Evolutionary conservation across 208 protist genomes (phyloP).

Genomic region (Trypanosomatidae sp.): DNA sequence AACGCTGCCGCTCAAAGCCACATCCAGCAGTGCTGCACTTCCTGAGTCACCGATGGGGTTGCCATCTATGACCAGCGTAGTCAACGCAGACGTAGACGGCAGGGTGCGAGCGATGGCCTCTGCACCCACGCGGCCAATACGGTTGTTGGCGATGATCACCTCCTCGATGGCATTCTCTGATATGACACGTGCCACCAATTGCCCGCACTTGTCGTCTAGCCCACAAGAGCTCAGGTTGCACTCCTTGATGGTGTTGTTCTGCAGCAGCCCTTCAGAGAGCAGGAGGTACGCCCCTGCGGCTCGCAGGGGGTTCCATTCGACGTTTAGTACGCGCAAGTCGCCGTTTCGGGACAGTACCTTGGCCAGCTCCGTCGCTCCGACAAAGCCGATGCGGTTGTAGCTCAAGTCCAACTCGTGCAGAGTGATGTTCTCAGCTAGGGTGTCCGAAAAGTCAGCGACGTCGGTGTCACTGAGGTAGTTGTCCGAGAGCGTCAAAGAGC

Average conservation of each 20-base stretch:
- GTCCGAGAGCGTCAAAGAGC: conserved; percentile 56
- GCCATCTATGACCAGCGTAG: conserved; percentile 74
- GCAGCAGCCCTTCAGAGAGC: conserved; percentile 73
- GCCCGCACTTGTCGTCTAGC: conserved; percentile 72
- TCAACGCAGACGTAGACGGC: conserved; percentile 67
- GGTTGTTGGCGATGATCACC: conserved; percentile 89
- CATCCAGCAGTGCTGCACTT: conserved; percentile 63
- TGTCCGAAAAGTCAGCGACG: conserved; percentile 62
- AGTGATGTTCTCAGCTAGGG: conserved; percentile 75
- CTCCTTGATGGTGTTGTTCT: conserved; percentile 90
- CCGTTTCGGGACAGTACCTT: conserved; percentile 77
- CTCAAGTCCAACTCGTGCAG: conserved; percentile 81
- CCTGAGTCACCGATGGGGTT: conserved; percentile 81
- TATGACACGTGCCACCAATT: conserved; percentile 73
- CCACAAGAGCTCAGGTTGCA: conserved; percentile 86
- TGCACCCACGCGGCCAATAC: conserved; percentile 68
- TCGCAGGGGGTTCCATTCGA: conserved; percentile 91
- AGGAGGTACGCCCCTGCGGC: conserved; percentile 53
- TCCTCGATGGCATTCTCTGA: conserved; percentile 88
- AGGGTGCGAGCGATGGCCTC: conserved; percentile 80
- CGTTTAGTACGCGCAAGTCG: conserved; percentile 83
- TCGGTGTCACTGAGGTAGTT: conserved; percentile 81
- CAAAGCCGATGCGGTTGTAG: conserved; percentile 85
- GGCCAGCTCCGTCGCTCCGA: conserved; percentile 71
- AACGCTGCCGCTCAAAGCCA: conserved; percentile 36